Evolutionary conservation across 805 yeast species (phyloP).

Genomic region (Candida nitratophila): DNA sequence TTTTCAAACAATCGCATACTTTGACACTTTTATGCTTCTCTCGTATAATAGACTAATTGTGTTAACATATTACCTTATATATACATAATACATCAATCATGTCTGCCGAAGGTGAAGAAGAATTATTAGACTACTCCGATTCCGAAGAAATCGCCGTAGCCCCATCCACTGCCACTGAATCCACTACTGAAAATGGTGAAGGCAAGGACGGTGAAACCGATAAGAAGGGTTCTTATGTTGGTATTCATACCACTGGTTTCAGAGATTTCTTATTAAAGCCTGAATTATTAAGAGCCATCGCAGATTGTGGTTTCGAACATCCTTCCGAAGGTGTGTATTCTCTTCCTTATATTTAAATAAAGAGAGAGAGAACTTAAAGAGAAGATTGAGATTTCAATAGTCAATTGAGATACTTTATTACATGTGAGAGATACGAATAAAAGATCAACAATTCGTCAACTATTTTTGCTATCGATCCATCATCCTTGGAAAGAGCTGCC

Average conservation of each 20-base stretch:
- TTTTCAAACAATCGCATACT: no score
- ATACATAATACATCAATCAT: conserved; percentile 25
- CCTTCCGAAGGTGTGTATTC: conserved; percentile 90
- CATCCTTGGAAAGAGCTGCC: no score
- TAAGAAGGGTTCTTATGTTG: conserved; percentile 96
- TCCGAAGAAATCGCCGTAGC: conserved; percentile 89
- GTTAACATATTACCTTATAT: neutral
- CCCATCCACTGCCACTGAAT: conserved; percentile 35
- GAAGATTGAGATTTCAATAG: neutral
- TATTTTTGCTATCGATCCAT: no score
- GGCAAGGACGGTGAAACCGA: conserved; percentile 56
- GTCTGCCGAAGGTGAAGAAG: conserved; percentile 99
- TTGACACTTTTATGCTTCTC: no score
- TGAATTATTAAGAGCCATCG: conserved; percentile 93
- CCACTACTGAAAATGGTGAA: conserved; percentile 24
- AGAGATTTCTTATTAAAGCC: conserved; percentile 96
- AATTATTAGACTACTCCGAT: conserved; percentile 96
- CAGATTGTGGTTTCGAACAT: conserved; percentile 99
- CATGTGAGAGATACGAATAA: no score
- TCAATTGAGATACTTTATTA: no score
- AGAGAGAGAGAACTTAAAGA: neutral
- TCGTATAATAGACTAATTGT: neutral
- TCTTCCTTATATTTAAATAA: neutral
- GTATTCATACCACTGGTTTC: conserved; percentile 97
- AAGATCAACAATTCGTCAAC: no score